Evolutionary conservation across 2,329 filamentous ascomycete species (phyloP).

Genomic region (Colletotrichum eleusines): DNA sequence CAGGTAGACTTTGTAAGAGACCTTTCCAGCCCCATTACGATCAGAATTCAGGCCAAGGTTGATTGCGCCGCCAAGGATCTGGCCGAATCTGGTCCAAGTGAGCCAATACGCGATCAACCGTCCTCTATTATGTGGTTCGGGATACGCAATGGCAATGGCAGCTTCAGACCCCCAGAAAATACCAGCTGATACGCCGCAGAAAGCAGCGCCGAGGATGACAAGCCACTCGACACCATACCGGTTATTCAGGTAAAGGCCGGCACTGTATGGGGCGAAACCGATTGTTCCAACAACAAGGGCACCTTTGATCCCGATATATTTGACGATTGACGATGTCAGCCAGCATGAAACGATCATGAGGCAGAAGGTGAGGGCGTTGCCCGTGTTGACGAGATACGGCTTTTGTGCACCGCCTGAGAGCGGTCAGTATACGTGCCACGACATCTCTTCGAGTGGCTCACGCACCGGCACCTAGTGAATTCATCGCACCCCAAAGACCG

Average conservation of each 20-base stretch:
- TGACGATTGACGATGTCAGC: slow-evolving; percentile 54
- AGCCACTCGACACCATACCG: slow-evolving; percentile 59
- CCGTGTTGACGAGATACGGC: slow-evolving; percentile 76
- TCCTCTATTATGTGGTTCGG: slow-evolving; percentile 72
- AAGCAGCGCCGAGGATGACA: slow-evolving; percentile 56
- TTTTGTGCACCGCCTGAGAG: slow-evolving; percentile 69
- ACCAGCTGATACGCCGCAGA: slow-evolving; percentile 55
- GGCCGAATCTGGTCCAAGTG: slow-evolving; percentile 65
- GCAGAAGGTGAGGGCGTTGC: slow-evolving; percentile 76
- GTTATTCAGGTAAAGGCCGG: slow-evolving; percentile 59
- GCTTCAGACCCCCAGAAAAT: slow-evolving; percentile 52
- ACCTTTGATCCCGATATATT: slow-evolving; percentile 52
- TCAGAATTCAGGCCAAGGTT: slow-evolving; percentile 62
- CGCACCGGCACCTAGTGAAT: slow-evolving; percentile 45
- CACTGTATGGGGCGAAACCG: slow-evolving; percentile 58
- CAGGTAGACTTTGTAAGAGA: slow-evolving; percentile 57
- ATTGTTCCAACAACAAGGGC: slow-evolving; percentile 57
- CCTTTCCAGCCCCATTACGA: slow-evolving; percentile 57
- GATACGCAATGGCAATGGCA: slow-evolving; percentile 63
- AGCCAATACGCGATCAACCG: slow-evolving; percentile 74
- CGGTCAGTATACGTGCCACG: slow-evolving; percentile 45
- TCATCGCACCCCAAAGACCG: slow-evolving; percentile 48
- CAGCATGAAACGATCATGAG: slow-evolving; percentile 61
- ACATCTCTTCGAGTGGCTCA: not conserved
- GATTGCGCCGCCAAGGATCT: slow-evolving; percentile 64